A percentile compares a stretch with the other conserved stretches of the same genome.
These are phyloP conservation scores for Neonectria neomacrospora DNA, from an alignment of 2,329 filamentous ascomycete species.

Conservation along the genomic window DNA sequence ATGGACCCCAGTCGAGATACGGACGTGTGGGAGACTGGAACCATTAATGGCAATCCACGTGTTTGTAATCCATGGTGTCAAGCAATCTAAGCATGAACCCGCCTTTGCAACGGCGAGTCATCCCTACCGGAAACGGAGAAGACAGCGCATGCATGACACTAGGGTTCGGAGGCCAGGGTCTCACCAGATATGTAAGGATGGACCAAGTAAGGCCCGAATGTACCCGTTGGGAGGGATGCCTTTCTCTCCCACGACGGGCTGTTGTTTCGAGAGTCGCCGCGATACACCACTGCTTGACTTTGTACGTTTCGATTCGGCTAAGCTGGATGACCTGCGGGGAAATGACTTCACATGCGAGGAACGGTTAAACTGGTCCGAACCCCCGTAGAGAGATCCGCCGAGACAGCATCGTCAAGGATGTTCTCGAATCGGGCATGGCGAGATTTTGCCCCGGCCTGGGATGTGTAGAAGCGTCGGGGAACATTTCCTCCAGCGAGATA, in stretches of 20 bases:
- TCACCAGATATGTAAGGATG: not conserved
- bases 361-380: not conserved
- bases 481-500: not conserved
- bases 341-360: not conserved
- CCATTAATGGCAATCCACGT: not conserved
- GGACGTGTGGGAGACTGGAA: not conserved
- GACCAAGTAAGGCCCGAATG: not conserved
- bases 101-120: not conserved
- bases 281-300: not conserved
- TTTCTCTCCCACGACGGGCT: too few relatives aligned
- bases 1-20: not conserved
- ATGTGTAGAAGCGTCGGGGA: not conserved
- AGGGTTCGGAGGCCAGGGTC: not conserved
- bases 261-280: not conserved
- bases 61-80: not conserved
- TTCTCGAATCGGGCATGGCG: not conserved
- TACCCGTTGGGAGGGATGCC: too few relatives aligned
- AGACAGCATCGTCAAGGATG: not conserved
- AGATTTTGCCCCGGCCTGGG: not conserved
- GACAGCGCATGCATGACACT: not conserved
- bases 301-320: not conserved
- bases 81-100: not conserved
- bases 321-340: not conserved
- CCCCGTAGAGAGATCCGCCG: not conserved
- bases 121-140: not conserved